Percentiles rank a stretch among this genome's conserved stretches.
Conservation (phyloP, 495 filamentous ascomycete genomes). For the Aspergillus affinis region DNA sequence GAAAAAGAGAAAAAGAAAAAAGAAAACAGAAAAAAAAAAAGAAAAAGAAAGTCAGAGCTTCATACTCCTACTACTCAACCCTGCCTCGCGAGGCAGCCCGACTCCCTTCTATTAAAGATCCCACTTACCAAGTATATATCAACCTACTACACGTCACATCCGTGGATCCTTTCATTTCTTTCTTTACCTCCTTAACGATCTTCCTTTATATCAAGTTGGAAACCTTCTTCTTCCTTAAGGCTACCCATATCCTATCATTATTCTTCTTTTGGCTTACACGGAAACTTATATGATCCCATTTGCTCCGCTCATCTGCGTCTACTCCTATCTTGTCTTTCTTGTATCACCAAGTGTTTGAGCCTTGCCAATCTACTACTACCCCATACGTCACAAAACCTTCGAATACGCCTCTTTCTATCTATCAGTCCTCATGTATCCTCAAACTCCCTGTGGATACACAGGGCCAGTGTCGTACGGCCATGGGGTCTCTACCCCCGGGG, state of each 20-base stretch:
- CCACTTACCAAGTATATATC: constrained; percentile 15
- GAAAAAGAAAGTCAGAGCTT: constrained; percentile 24
- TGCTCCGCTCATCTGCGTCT: no score
- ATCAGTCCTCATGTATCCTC: constrained; percentile 24
- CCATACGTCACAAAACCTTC: constrained; percentile 7
- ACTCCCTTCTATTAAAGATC: constrained; percentile 18
- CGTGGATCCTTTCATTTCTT: constrained; percentile 5
- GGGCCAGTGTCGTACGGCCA: constrained; percentile 29
- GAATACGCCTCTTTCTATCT: constrained; percentile 13
- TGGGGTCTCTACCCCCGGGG: constrained; percentile 21
- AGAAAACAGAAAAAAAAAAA: no score
- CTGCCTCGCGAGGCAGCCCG: constrained; percentile 43
- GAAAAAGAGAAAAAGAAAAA: no score
- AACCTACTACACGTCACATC: constrained; percentile 16
- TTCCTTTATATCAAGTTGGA: constrained; percentile 2
- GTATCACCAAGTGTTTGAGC: background rate
- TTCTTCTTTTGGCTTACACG: constrained; percentile 5
- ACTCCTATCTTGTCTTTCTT: no score
- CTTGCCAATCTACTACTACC: constrained; percentile 19
- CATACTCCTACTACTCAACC: constrained; percentile 20
- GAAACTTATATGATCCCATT: no score
- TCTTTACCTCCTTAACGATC: background rate
- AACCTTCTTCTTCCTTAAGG: no score
- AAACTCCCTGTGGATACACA: constrained; percentile 18
- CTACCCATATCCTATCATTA: background rate